A percentile compares a stretch with the other conserved stretches of the same genome.
These are phyloP conservation scores for Eutrema japonicum DNA, from an alignment of 345 rosid species.

Conservation along the genomic window DNA sequence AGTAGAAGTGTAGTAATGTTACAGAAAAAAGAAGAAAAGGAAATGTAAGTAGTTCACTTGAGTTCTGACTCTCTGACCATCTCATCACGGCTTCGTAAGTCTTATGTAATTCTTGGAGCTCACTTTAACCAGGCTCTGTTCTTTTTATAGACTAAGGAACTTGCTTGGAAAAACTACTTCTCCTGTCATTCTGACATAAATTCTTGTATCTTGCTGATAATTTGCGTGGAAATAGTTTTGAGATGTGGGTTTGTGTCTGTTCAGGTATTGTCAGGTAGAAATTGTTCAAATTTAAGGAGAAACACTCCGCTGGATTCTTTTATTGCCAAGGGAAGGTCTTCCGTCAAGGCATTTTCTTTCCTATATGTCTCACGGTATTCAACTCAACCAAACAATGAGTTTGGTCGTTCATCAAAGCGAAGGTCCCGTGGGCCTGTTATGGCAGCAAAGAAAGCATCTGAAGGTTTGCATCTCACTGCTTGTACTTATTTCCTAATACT, in stretches of 20 bases:
- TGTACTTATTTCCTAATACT: slow-evolving; percentile 11
- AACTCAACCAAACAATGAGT: slow-evolving; percentile 49
- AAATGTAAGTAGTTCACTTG: slow-evolving; percentile 3
- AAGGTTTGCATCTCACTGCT: slow-evolving; percentile 52
- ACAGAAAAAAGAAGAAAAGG: background rate
- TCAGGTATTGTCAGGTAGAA: slow-evolving; percentile 65
- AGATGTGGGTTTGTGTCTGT: slow-evolving; percentile 22
- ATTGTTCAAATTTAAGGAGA: slow-evolving; percentile 54
- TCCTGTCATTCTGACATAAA: background rate
- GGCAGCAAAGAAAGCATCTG: slow-evolving; percentile 85
- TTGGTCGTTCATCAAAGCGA: slow-evolving; percentile 63
- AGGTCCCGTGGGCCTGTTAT: slow-evolving; percentile 90
- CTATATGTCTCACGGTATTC: slow-evolving; percentile 51
- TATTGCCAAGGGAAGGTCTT: slow-evolving; percentile 52
- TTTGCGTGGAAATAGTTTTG: slow-evolving; percentile 6
- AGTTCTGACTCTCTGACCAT: background rate
- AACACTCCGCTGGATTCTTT: slow-evolving; percentile 48
- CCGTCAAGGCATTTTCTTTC: slow-evolving; percentile 53
- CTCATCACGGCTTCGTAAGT: background rate
- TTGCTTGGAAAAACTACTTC: slow-evolving; percentile 7
- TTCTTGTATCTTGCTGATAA: background rate
- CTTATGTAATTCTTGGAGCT: slow-evolving; percentile 1
- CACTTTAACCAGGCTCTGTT: background rate
- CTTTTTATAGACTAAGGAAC: background rate
- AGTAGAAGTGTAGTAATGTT: background rate